Base-by-base conservation (phyloP, 2,329 filamentous ascomycete species). In the Pestalotiopsis sp. region DNA sequence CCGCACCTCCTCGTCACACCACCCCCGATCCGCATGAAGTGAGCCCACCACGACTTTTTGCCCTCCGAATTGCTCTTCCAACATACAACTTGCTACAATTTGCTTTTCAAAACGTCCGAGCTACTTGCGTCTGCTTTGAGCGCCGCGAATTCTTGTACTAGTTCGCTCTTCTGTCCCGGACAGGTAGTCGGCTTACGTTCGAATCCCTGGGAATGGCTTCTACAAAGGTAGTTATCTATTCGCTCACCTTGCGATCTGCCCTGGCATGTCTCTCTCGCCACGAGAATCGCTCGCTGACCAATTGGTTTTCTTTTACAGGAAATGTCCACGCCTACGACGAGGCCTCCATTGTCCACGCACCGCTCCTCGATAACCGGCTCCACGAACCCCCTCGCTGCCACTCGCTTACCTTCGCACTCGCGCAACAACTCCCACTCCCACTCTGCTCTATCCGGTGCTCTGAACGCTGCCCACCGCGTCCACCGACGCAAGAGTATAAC, bases 401-500 rank as follows among this genome's bases (percentile, higher is more conserved):
- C 78, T 73, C 91, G 90, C 73, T 87, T 90, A 78, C 68, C 76
- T 38, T 83, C 88, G 72, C 89, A 92, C 82, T 88, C 90, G 71
- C 91, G 94, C 77, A 90, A 88, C 73, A 91, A 93, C 81, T 90
- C 90, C 75, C 93, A 94, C 83, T 93, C 93, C 74, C 92, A 96
- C 81, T 95, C 93, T 69, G 86, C 94, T 74, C 92, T 95, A 68
- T 88, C 92, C 69, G 90, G 90, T 74, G 90, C 92, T 69, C 88
- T 95, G 77, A 95, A 95, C 83, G 84, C 91, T 75, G 91, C 90
- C 80, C 93, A 97, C 81, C 93, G 96, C 75, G 90, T 98, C 74
- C 94, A 93, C 75, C 93, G 95, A 77, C 90, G 96, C 76, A 98
- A 98, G 88, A 98, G 95, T 82, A 94, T 97, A 78, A 94, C 93